Conservation (phyloP, 805 yeast species). For the Dipodascopsis uninucleata region DNA sequence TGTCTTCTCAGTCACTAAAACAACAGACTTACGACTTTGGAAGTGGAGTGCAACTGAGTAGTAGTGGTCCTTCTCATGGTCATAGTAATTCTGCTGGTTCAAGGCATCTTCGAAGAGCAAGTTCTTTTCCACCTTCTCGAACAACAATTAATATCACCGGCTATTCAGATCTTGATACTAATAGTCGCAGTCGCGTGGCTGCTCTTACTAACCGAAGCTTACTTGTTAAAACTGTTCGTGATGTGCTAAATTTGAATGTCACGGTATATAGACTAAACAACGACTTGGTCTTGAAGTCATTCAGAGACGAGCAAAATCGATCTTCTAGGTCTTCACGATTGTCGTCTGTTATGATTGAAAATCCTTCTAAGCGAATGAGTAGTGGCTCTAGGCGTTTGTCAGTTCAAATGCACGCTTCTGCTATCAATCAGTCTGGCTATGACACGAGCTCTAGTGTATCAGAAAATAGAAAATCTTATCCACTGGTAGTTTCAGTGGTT, state of each 20-base stretch:
- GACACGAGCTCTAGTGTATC: constrained; percentile 12
- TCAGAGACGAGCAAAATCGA: constrained; percentile 37
- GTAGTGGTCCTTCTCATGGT: not conserved
- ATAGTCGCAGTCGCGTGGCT: constrained; percentile 37
- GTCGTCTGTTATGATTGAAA: constrained; percentile 46
- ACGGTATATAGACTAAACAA: constrained; percentile 53
- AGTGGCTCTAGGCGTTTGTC: constrained; percentile 37
- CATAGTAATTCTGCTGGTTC: not conserved
- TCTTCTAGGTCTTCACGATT: constrained; percentile 41
- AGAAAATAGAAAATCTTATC: constrained; percentile 8
- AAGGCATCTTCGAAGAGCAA: constrained; percentile 33
- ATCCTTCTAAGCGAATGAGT: constrained; percentile 44
- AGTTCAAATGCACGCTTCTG: constrained; percentile 24
- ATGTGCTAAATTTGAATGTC: constrained; percentile 59
- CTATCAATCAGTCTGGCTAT: too few relatives aligned
- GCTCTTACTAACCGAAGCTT: constrained; percentile 42
- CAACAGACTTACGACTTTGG: too few relatives aligned
- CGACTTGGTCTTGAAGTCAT: constrained; percentile 58
- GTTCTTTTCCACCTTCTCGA: constrained; percentile 38
- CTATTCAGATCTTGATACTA: constrained; percentile 44
- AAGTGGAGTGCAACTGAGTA: too few relatives aligned
- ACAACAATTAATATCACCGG: constrained; percentile 43
- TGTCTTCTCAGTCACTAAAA: too few relatives aligned
- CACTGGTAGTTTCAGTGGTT: constrained; percentile 43
- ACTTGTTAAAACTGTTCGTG: constrained; percentile 55